Percentiles rank a stretch among this genome's conserved stretches.
These are phyloP conservation scores for Magnusiomyces suaveolens DNA, from an alignment of 1,139 yeast species.

Conservation along the genomic window DNA sequence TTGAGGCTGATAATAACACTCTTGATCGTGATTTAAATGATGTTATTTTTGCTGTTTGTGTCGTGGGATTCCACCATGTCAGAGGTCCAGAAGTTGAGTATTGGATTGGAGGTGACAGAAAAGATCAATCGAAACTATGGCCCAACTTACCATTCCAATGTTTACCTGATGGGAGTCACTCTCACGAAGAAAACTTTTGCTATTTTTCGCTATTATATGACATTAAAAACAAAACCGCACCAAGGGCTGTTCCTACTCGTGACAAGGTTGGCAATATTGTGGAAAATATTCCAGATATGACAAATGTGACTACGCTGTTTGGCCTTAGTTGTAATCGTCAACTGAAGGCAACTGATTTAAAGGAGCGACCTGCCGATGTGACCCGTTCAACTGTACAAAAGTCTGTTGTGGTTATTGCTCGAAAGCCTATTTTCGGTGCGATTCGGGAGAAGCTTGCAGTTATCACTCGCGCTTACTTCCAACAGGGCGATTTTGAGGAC, in stretches of 20 bases:
- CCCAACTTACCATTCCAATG: conserved; percentile 92
- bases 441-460: conserved; percentile 84
- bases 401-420: conserved; percentile 73
- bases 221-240: conserved; percentile 41
- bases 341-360: conserved; percentile 52
- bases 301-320: conserved; percentile 62
- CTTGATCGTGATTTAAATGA: conserved; percentile 14
- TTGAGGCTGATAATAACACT: conserved; percentile 14
- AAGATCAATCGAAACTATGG: conserved; percentile 48
- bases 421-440: conserved; percentile 77
- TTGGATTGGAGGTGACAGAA: conserved; percentile 58
- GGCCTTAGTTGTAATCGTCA: conserved; percentile 93
- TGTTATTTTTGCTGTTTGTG: conserved; percentile 68
- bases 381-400: conserved; percentile 89
- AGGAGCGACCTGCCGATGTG: conserved; percentile 51
- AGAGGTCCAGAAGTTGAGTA: conserved; percentile 89
- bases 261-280: conserved; percentile 30
- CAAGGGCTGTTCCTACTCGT: conserved; percentile 36
- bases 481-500: conserved; percentile 70
- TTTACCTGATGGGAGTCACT: conserved; percentile 90
- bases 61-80: conserved; percentile 88
- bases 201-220: conserved; percentile 78
- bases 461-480: conserved; percentile 76
- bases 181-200: conserved; percentile 85
- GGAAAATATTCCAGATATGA: conserved; percentile 30